Evolutionary conservation across 1,284 basidiomycete genomes (phyloP).

Genomic region (Rhodotorula sp.): DNA sequence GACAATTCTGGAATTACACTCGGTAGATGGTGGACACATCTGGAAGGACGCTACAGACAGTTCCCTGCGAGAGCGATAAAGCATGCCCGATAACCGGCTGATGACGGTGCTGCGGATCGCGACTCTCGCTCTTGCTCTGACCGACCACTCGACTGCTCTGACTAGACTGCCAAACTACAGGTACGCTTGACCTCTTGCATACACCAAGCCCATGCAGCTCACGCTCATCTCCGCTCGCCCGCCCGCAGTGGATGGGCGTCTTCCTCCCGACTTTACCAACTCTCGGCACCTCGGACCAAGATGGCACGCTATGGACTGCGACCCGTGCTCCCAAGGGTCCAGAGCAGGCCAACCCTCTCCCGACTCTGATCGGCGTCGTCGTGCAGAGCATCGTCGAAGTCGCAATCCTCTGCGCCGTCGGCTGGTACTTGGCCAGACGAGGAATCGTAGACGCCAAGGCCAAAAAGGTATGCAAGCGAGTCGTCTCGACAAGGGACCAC

Average conservation of each 20-base stretch:
- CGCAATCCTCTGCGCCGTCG: constrained; percentile 45
- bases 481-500: too few species aligned
- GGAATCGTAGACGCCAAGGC: constrained; percentile 51
- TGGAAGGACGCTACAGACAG: too few species aligned
- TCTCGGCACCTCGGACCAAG: neutral
- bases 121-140: too few species aligned
- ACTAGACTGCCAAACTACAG: too few species aligned
- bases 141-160: too few species aligned
- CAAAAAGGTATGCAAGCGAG: constrained; percentile 42
- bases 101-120: too few species aligned
- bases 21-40: too few species aligned
- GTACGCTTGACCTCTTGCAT: too few species aligned
- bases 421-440: constrained; percentile 49
- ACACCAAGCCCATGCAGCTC: too few species aligned
- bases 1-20: too few species aligned
- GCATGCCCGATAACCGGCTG: too few species aligned
- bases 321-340: neutral
- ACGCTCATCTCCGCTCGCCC: neutral
- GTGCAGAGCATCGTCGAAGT: constrained; percentile 39
- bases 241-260: neutral
- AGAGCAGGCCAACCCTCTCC: constrained; percentile 12
- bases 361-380: constrained; percentile 29
- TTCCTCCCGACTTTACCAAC: neutral
- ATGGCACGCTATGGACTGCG: neutral
- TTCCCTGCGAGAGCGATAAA: too few species aligned